Evolutionary conservation across 306 rosid species (phyloP).

Genomic region (Abrus precatorius): DNA sequence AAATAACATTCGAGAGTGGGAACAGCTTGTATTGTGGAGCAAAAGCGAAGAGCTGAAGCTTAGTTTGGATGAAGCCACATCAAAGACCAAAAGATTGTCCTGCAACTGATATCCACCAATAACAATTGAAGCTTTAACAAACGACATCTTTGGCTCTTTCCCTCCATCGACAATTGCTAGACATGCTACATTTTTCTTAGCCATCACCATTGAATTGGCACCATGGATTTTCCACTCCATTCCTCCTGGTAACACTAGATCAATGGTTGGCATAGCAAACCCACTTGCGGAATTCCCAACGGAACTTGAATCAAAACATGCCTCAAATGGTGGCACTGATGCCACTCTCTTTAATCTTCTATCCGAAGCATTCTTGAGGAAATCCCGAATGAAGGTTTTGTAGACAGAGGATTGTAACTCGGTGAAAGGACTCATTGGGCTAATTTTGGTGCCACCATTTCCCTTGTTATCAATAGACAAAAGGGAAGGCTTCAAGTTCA

Average conservation of each 20-base stretch:
- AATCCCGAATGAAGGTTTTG: conserved; percentile 42
- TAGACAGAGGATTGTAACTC: conserved; percentile 36
- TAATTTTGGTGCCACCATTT: conserved; percentile 46
- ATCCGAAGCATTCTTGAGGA: conserved; percentile 43
- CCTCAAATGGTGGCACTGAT: conserved; percentile 47
- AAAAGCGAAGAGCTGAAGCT: conserved; percentile 37
- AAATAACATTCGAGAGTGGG: conserved; percentile 9
- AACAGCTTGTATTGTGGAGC: conserved; percentile 31
- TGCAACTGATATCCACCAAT: conserved; percentile 43
- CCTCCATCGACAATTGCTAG: conserved; percentile 51
- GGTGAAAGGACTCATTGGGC: conserved; percentile 34
- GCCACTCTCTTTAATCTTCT: conserved; percentile 46
- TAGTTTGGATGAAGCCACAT: conserved; percentile 32
- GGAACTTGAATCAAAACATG: conserved; percentile 45
- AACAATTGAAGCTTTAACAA: conserved; percentile 38
- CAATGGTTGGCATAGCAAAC: conserved; percentile 44
- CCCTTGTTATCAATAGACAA: conserved; percentile 33
- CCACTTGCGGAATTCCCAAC: background rate
- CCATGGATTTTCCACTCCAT: conserved; percentile 45
- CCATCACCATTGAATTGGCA: conserved; percentile 46
- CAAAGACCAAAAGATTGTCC: conserved; percentile 42
- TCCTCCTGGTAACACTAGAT: conserved; percentile 42
- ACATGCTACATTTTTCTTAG: conserved; percentile 44
- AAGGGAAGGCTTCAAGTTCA: conserved; percentile 43
- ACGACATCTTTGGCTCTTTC: conserved; percentile 25